Percentiles rank a stretch among this genome's conserved stretches.
Evolutionary conservation across 2,329 filamentous ascomycete genomes (phyloP).

Genomic region (Metarhizium humberi): DNA sequence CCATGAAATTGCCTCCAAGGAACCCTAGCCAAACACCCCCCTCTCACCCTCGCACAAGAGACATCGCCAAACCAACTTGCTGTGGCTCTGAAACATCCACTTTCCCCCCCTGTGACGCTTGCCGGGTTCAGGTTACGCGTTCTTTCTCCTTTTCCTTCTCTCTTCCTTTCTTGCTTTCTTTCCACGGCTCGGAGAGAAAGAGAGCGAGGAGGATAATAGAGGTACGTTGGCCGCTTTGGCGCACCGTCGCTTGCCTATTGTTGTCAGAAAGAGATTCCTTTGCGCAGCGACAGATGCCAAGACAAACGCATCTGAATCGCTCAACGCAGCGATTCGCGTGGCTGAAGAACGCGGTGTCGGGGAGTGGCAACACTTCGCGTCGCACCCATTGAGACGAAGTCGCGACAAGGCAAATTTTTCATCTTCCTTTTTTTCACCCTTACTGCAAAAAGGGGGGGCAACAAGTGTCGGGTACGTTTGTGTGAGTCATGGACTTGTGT

Average conservation of each 20-base stretch:
- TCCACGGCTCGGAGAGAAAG: too few relatives aligned
- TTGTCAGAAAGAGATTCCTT: too few relatives aligned
- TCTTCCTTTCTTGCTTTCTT: neutral
- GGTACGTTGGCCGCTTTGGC: too few relatives aligned
- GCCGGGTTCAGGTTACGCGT: neutral
- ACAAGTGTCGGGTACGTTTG: constrained; percentile 1
- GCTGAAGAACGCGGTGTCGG: neutral
- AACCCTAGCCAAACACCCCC: constrained; percentile 10
- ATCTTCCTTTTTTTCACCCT: neutral
- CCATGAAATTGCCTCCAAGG: constrained; percentile 15
- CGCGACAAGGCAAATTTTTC: constrained; percentile 11
- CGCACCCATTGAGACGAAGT: constrained; percentile 6
- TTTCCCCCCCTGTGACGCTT: constrained; percentile 1
- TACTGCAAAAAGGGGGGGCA: constrained; percentile 1
- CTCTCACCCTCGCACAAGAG: constrained; percentile 11
- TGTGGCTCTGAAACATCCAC: constrained; percentile 11
- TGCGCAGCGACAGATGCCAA: neutral
- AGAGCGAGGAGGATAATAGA: too few relatives aligned
- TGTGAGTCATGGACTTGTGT: constrained; percentile 20
- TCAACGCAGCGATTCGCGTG: neutral
- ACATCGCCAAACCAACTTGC: neutral
- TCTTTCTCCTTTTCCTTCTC: neutral
- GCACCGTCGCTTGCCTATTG: too few relatives aligned
- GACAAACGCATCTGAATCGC: neutral
- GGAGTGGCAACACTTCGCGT: constrained; percentile 8